Percentiles rank a stretch among this genome's conserved stretches.
These are phyloP conservation scores for Radiomyces spectabilis DNA, from an alignment of 192 early-diverging fungal species.

Conservation along the genomic window DNA sequence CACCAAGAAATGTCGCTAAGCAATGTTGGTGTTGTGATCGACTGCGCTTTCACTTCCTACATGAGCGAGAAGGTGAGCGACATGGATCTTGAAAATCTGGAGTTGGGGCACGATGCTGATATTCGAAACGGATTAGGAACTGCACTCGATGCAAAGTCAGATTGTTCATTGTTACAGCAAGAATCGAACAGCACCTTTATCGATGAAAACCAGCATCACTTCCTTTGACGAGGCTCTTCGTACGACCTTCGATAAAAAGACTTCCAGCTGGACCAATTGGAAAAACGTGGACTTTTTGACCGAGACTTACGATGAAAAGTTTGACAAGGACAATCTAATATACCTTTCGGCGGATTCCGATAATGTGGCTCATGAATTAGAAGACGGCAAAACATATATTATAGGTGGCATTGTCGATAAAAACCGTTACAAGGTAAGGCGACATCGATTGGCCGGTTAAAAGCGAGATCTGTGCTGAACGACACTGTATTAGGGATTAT, in stretches of 20 bases:
- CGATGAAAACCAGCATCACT: conserved; percentile 54
- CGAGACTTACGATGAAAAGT: conserved; percentile 28
- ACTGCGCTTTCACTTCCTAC: conserved; percentile 69
- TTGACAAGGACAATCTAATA: conserved; percentile 56
- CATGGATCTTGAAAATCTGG: no score
- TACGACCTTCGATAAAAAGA: conserved; percentile 28
- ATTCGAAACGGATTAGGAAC: no score
- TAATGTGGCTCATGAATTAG: conserved; percentile 58
- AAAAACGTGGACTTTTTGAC: conserved; percentile 25
- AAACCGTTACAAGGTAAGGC: conserved; percentile 68
- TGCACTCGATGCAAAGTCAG: conserved; percentile 64
- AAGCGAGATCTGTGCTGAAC: neutral
- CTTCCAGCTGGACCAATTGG: conserved; percentile 24
- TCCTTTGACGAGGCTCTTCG: conserved; percentile 36
- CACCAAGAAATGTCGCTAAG: conserved; percentile 38
- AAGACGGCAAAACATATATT: conserved; percentile 73
- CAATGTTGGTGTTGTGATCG: conserved; percentile 61
- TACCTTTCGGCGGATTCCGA: conserved; percentile 90
- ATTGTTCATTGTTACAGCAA: conserved; percentile 65
- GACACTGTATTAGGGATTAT: conserved; percentile 42
- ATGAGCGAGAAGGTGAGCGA: conserved; percentile 73
- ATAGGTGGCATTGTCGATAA: conserved; percentile 95
- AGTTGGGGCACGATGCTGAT: no score
- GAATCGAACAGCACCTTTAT: conserved; percentile 45
- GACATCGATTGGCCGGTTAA: no score